These are phyloP conservation scores for Houttuynia cordata DNA, from an alignment of 164 flowering plant genomes.

Conservation along the genomic window DNA sequence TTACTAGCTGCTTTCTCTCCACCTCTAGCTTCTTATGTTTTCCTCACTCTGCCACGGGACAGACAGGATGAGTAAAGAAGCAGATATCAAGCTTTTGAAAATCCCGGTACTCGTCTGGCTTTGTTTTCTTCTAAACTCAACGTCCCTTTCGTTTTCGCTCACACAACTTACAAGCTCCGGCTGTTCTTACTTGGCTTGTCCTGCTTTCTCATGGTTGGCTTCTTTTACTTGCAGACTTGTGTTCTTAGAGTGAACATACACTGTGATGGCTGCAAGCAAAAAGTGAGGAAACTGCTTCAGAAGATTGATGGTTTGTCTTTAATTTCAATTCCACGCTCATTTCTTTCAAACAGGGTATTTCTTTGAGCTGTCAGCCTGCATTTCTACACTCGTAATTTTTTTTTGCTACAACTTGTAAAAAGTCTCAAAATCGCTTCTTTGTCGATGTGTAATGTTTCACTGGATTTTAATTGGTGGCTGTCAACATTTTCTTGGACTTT, in stretches of 20 bases:
- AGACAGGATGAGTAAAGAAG: constrained; percentile 66
- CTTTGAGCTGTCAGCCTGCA: no score
- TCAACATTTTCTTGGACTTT: no score
- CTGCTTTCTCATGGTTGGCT: constrained; percentile 7
- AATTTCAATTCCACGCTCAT: neutral
- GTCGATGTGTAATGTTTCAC: no score
- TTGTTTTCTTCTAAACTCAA: no score
- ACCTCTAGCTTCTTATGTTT: neutral
- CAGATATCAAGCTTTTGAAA: constrained; percentile 43
- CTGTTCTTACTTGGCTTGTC: constrained; percentile 5
- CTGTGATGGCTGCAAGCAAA: constrained; percentile 80
- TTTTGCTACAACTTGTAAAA: no score
- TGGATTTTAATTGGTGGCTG: no score
- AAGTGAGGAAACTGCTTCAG: constrained; percentile 79
- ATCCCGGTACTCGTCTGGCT: constrained; percentile 45
- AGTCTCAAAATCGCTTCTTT: no score
- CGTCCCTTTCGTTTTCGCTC: no score
- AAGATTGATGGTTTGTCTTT: constrained; percentile 67
- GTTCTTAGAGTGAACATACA: constrained; percentile 82
- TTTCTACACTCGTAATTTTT: no score
- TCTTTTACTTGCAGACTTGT: constrained; percentile 53
- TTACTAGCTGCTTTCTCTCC: neutral
- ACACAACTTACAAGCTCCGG: no score
- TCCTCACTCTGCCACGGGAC: neutral
- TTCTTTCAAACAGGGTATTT: no score